Conservation (phyloP, 2,329 filamentous ascomycete species). For the Cytospora leucostoma region DNA sequence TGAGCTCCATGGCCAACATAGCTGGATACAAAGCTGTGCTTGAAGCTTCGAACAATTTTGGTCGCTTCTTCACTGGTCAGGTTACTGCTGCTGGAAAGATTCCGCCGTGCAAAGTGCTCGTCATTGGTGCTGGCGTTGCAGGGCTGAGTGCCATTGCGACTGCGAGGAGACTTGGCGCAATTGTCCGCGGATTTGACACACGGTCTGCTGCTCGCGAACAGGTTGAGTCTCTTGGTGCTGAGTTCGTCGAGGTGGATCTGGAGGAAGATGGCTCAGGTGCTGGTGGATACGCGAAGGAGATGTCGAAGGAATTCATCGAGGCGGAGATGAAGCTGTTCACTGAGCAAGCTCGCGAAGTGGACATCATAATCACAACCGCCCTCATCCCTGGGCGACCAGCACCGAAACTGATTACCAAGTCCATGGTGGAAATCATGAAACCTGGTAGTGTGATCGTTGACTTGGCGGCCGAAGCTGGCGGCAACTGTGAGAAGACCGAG, state of each 20-base stretch:
- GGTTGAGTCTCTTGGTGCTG: conserved; percentile 85
- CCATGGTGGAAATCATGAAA: conserved; percentile 82
- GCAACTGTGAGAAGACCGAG: conserved; percentile 82
- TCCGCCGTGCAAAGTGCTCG: conserved; percentile 84
- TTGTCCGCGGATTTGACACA: conserved; percentile 90
- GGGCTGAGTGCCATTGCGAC: conserved; percentile 87
- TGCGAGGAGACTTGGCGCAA: conserved; percentile 81
- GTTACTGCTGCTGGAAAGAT: conserved; percentile 90
- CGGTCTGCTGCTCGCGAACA: conserved; percentile 84
- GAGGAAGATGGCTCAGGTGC: conserved; percentile 82
- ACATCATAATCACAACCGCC: conserved; percentile 93
- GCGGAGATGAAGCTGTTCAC: conserved; percentile 92
- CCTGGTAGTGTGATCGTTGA: conserved; percentile 88
- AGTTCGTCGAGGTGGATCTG: conserved; percentile 85
- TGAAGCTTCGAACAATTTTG: conserved; percentile 87
- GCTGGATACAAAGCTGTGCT: conserved; percentile 90
- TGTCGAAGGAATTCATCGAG: conserved; percentile 91
- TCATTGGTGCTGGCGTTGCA: conserved; percentile 88
- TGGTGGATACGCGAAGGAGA: conserved; percentile 88
- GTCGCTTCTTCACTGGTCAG: conserved; percentile 84
- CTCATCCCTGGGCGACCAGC: conserved; percentile 82
- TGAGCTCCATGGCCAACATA: conserved; percentile 94
- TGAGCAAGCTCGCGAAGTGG: conserved; percentile 82
- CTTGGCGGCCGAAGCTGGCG: conserved; percentile 82
- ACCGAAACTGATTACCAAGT: conserved; percentile 79